These are phyloP conservation scores for Arabidopsis lyrata DNA, from an alignment of 441 rosid species.

Conservation along the genomic window DNA sequence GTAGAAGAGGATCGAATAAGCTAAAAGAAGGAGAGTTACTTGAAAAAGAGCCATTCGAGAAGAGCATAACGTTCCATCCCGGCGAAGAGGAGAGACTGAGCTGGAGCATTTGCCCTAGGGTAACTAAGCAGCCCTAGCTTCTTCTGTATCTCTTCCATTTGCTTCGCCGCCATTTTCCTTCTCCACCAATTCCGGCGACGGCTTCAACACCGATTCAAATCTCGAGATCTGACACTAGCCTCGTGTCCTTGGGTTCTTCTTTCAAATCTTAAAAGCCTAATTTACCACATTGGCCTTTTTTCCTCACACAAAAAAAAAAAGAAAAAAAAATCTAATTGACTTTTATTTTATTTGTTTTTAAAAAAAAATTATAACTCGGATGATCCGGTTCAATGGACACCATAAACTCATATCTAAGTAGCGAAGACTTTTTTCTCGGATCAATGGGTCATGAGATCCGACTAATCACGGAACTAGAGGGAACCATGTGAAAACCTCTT, in stretches of 20 bases:
- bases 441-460: no score
- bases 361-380: no score
- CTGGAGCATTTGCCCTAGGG: conserved; percentile 86
- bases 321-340: no score
- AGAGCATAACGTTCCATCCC: conserved; percentile 99
- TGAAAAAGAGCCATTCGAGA: conserved; percentile 97
- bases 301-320: no score
- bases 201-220: conserved; percentile 30
- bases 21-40: conserved; percentile 42
- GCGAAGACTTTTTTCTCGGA: no score
- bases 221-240: conserved; percentile 40
- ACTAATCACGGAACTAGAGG: no score
- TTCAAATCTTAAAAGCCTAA: conserved; percentile 3
- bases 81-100: conserved; percentile 97
- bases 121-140: conserved; percentile 70
- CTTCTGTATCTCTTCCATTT: conserved; percentile 92
- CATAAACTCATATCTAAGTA: no score
- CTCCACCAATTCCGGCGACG: conserved; percentile 30
- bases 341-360: no score
- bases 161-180: conserved; percentile 78
- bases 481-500: no score
- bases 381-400: no score
- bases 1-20: conserved; percentile 5
- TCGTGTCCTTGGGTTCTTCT: conserved; percentile 17
- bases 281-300: conserved; percentile 28